phyloP scores from a whole-genome alignment of 2,329 filamentous ascomycete species.

The Colletotrichum noveboracense region DNA sequence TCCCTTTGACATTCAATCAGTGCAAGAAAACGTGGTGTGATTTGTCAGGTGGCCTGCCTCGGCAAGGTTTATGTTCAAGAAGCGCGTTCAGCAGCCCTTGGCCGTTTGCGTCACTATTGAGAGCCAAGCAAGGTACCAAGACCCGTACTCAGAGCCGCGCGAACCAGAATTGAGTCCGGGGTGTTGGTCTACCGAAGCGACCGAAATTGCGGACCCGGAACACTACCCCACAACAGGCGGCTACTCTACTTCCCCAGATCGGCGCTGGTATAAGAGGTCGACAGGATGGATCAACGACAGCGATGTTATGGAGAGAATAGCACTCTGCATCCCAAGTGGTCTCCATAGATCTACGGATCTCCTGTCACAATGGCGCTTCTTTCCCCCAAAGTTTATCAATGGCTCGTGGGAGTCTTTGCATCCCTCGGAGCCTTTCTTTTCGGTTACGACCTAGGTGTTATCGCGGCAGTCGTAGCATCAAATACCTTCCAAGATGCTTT shows the following conservation, averaged over 20 bases:
- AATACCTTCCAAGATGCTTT: slow-evolving; percentile 48
- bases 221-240: neutral
- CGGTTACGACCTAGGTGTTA: slow-evolving; percentile 77
- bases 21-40: neutral
- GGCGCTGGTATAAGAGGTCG: neutral
- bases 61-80: neutral
- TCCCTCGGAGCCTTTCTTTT: slow-evolving; percentile 78
- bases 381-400: slow-evolving; percentile 35
- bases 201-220: slow-evolving; percentile 7
- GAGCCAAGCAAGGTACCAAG: neutral
- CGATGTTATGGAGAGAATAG: neutral
- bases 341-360: neutral
- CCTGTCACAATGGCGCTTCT: neutral
- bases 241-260: slow-evolving; percentile 4
- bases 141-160: neutral
- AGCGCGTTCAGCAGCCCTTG: neutral
- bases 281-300: neutral
- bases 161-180: neutral
- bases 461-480: slow-evolving; percentile 66
- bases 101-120: slow-evolving; percentile 2
- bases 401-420: slow-evolving; percentile 71
- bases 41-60: neutral
- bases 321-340: neutral
- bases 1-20: neutral
- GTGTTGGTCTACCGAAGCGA: slow-evolving; percentile 1